These are phyloP conservation scores for Colletotrichum euphorbiae DNA, from an alignment of 2,329 filamentous ascomycete species.

Conservation along the genomic window DNA sequence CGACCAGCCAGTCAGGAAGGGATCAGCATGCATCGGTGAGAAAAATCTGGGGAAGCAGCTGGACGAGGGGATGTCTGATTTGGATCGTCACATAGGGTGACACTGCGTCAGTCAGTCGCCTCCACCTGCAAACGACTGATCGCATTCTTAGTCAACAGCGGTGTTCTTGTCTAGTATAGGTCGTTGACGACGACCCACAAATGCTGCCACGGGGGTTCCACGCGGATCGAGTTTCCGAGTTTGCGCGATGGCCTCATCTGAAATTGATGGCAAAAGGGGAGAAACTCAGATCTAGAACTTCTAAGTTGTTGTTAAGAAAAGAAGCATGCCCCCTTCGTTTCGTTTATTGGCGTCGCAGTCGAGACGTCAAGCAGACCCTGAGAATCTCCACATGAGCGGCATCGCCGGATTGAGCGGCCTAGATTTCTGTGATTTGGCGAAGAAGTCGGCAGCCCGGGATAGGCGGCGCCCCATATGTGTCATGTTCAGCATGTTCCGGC, in stretches of 20 bases:
- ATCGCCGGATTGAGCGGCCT: neutral
- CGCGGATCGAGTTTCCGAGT: neutral
- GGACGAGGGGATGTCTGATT: conserved; percentile 17
- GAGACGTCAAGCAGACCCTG: neutral
- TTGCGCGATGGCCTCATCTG: conserved; percentile 8
- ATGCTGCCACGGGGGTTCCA: neutral
- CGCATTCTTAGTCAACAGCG: neutral
- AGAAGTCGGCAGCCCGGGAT: neutral
- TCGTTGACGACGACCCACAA: neutral
- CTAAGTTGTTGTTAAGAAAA: neutral
- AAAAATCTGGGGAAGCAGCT: conserved; percentile 28
- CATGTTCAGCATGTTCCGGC: conserved; percentile 7
- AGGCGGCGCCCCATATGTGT: conserved; percentile 16
- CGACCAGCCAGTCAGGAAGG: conserved; percentile 20
- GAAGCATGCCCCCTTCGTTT: conserved; percentile 2
- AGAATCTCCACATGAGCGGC: neutral
- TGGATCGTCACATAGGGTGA: conserved; percentile 20
- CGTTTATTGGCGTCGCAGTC: neutral
- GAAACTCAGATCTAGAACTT: neutral
- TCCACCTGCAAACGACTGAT: conserved; percentile 6
- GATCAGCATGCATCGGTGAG: neutral
- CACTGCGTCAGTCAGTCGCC: neutral
- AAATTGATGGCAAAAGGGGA: neutral
- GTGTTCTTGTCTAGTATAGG: neutral
- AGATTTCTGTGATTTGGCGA: too few species aligned